phyloP scores from a whole-genome alignment of 306 rosid species.

The Senna siamea region DNA sequence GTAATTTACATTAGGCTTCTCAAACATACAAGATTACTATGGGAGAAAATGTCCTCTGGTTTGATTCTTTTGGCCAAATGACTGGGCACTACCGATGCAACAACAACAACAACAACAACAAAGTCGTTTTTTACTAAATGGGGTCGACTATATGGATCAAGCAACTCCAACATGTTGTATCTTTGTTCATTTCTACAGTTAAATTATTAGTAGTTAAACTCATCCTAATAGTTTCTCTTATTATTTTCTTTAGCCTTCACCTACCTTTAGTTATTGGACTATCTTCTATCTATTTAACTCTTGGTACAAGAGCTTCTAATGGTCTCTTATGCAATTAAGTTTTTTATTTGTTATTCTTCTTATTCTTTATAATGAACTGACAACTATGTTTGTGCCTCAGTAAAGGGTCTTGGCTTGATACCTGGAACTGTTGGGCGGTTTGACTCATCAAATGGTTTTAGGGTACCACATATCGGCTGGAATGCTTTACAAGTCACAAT shows the following conservation, averaged over 20 bases:
- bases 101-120: too few species aligned
- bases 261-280: too few species aligned
- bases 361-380: constrained; percentile 33
- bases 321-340: constrained; percentile 1
- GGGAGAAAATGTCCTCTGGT: background rate
- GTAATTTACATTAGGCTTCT: constrained; percentile 21
- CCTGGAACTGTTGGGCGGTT: constrained; percentile 93
- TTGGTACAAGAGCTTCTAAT: too few species aligned
- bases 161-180: too few species aligned
- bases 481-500: constrained; percentile 71
- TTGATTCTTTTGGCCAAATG: constrained; percentile 1
- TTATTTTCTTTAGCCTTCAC: too few species aligned
- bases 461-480: constrained; percentile 99
- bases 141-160: too few species aligned
- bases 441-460: constrained; percentile 86
- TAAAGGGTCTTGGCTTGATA: constrained; percentile 91
- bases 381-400: constrained; percentile 56
- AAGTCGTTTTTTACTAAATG: too few species aligned
- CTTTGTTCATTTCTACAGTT: too few species aligned
- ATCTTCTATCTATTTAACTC: too few species aligned
- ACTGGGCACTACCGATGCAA: constrained; percentile 6
- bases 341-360: constrained; percentile 5
- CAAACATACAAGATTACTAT: background rate
- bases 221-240: too few species aligned
- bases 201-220: too few species aligned